Evolutionary conservation across 441 rosid genomes (phyloP).

Genomic region (Hura crepitans): DNA sequence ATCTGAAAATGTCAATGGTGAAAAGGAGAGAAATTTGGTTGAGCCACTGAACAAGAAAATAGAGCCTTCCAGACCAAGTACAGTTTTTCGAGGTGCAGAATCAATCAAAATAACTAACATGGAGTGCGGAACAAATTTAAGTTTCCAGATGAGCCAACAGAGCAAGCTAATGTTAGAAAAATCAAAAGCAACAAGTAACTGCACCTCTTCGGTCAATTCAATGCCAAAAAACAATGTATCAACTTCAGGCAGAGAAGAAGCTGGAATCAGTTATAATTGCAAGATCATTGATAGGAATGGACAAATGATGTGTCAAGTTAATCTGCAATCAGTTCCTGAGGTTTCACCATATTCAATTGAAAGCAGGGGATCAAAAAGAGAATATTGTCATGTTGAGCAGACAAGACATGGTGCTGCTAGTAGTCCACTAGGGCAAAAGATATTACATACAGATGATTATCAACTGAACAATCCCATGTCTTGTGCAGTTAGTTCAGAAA

Average conservation of each 20-base stretch:
- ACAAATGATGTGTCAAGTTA: conserved; percentile 29
- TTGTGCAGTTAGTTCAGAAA: conserved; percentile 26
- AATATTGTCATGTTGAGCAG: conserved; percentile 35
- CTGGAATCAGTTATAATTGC: conserved; percentile 11
- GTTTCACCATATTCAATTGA: conserved; percentile 28
- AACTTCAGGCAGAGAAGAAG: conserved; percentile 6
- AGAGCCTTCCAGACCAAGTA: conserved; percentile 21
- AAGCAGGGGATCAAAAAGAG: conserved; percentile 52
- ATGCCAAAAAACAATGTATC: conserved; percentile 27
- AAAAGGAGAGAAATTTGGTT: conserved; percentile 17
- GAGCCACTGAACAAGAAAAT: conserved; percentile 23
- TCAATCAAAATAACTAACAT: conserved; percentile 20
- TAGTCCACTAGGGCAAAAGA: conserved; percentile 35
- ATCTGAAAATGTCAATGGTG: conserved; percentile 37
- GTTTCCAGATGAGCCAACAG: conserved; percentile 35
- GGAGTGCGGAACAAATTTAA: conserved; percentile 24
- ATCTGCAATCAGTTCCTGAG: conserved; percentile 33
- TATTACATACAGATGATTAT: conserved; percentile 30
- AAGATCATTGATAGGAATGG: conserved; percentile 31
- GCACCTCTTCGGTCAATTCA: conserved; percentile 28
- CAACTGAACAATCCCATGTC: conserved; percentile 26
- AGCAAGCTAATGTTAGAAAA: conserved; percentile 26
- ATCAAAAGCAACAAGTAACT: conserved; percentile 26
- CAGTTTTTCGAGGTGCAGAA: conserved; percentile 31
- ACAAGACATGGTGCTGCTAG: conserved; percentile 28